A percentile compares a stretch with the other conserved stretches of the same genome.
Evolutionary conservation across 768 basidiomycete species (phyloP).

Genomic region (Serendipita sp.): DNA sequence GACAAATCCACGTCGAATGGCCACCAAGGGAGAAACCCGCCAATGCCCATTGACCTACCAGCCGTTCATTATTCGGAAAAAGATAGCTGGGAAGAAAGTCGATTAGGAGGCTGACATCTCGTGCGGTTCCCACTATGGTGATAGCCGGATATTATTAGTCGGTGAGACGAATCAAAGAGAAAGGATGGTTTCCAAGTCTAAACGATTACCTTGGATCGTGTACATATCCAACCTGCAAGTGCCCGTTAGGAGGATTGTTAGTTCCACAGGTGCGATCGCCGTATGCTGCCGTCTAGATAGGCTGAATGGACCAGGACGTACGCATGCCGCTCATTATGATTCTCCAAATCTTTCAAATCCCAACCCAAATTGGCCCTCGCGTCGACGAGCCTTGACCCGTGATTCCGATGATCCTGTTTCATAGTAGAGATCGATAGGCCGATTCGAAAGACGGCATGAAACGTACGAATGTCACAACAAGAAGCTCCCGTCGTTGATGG

Average conservation of each 20-base stretch:
- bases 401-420: constrained; percentile 35
- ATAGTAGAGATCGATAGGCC: neutral
- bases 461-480: constrained; percentile 32
- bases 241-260: neutral
- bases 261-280: neutral
- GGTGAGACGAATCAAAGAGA: too few relatives aligned
- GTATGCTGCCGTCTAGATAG: too few relatives aligned
- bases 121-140: constrained; percentile 39
- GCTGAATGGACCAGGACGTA: constrained; percentile 13
- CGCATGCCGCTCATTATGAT: constrained; percentile 30
- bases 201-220: constrained; percentile 24
- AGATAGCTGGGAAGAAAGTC: constrained; percentile 62
- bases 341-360: constrained; percentile 18
- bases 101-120: constrained; percentile 65
- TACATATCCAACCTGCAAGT: constrained; percentile 30
- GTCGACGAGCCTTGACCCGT: constrained; percentile 27
- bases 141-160: too few relatives aligned
- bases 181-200: neutral
- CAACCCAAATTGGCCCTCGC: constrained; percentile 24
- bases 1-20: constrained; percentile 62
- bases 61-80: constrained; percentile 47
- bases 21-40: constrained; percentile 72
- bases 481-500: constrained; percentile 21
- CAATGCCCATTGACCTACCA: constrained; percentile 50
- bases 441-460: neutral